phyloP scores from a whole-genome alignment of 352 stramenopile genomes.

The Globisporangium alternatum region DNA sequence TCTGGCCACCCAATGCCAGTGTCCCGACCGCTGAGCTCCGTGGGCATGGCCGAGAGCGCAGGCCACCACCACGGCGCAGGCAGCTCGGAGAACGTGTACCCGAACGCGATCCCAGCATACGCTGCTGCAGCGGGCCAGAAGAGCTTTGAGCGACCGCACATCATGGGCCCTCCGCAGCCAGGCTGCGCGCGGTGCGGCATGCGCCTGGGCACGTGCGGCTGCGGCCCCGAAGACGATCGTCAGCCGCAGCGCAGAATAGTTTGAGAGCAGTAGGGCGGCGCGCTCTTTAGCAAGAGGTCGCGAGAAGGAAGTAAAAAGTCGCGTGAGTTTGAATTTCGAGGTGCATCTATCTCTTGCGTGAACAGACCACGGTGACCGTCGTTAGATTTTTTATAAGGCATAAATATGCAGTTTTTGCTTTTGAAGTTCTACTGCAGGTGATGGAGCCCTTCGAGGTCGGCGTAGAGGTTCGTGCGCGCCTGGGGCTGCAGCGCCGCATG shows the following conservation, averaged over 20 bases:
- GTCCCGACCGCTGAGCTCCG: conserved; percentile 4
- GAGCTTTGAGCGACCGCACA: conserved; percentile 28
- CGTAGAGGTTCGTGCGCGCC: conserved; percentile 34
- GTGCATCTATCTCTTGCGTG: not conserved
- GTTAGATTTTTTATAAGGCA: conserved; percentile 13
- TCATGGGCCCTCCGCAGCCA: conserved; percentile 1
- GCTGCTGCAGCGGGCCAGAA: conserved; percentile 11
- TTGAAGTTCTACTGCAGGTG: conserved; percentile 12
- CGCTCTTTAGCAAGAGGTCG: conserved; percentile 10
- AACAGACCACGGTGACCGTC: not conserved
- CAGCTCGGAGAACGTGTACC: conserved; percentile 58
- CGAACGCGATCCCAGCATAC: conserved; percentile 30
- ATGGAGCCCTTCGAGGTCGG: conserved; percentile 56
- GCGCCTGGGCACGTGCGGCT: conserved; percentile 15
- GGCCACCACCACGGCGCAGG: not conserved
- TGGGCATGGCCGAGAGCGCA: conserved; percentile 17
- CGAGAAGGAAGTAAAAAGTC: not conserved
- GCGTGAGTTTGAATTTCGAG: not conserved
- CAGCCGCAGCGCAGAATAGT: conserved; percentile 43
- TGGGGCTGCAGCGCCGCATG: conserved; percentile 33
- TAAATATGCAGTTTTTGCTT: conserved; percentile 11
- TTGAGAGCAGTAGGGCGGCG: conserved; percentile 19
- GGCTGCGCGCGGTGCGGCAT: conserved; percentile 21
- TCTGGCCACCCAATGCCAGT: conserved; percentile 10
- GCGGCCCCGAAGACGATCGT: conserved; percentile 20